phyloP scores from a whole-genome alignment of 805 yeast species.

The Kluyveromyces wickerhamii region DNA sequence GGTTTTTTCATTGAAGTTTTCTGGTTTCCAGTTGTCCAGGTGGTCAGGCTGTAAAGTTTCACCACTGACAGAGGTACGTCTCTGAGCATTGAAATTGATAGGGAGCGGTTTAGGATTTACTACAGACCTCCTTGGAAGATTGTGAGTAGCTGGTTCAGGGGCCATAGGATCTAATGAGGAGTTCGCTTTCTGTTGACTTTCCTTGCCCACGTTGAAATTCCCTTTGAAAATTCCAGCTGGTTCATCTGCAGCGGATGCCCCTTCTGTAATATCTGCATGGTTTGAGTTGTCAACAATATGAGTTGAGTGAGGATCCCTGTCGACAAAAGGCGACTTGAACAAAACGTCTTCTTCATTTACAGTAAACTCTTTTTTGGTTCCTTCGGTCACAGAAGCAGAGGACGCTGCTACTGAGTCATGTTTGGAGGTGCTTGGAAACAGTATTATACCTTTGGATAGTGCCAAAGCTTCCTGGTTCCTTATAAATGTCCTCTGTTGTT shows the following conservation, averaged over 20 bases:
- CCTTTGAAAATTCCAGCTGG: conserved; percentile 22
- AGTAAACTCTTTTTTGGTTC: conserved; percentile 6
- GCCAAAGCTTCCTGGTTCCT: conserved; percentile 44
- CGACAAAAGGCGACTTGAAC: conserved; percentile 56
- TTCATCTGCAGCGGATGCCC: background rate
- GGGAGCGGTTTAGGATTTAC: conserved; percentile 35
- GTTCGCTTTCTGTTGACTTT: conserved; percentile 13
- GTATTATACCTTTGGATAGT: conserved; percentile 41
- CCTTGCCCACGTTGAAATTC: conserved; percentile 22
- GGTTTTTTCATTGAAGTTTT: conserved; percentile 44
- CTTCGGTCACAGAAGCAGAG: conserved; percentile 11
- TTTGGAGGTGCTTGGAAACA: conserved; percentile 35
- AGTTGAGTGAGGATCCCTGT: conserved; percentile 53
- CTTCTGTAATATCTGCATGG: background rate
- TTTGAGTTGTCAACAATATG: conserved; percentile 21
- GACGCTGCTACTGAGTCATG: conserved; percentile 28
- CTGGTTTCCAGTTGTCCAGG: conserved; percentile 73
- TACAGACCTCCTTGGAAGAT: conserved; percentile 13
- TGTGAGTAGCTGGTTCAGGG: conserved; percentile 16
- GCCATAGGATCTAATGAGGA: conserved; percentile 19
- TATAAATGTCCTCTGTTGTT: conserved; percentile 46
- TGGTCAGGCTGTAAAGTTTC: conserved; percentile 76
- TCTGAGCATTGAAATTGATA: conserved; percentile 59
- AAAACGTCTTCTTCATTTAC: conserved; percentile 18
- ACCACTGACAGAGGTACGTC: conserved; percentile 87